Conservation (phyloP, 202 grass and related monocot genomes). For the Saccharum hybrid region DNA sequence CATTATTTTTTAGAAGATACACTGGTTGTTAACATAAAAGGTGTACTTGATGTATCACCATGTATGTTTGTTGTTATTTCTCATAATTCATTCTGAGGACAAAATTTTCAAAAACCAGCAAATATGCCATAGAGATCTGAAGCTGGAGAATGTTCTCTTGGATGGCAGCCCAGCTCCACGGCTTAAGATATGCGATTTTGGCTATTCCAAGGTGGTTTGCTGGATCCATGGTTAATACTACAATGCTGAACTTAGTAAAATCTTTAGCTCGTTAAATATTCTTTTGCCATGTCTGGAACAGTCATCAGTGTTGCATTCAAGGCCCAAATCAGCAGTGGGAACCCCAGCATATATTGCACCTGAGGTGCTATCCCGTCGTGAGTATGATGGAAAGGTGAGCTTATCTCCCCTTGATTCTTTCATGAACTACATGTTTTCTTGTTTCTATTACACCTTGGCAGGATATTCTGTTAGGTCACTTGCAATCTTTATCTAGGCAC, state of each 20-base stretch:
- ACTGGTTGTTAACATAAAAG: slow-evolving; percentile 4
- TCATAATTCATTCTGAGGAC: slow-evolving; percentile 22
- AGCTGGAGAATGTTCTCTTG: slow-evolving; percentile 92
- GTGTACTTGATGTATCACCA: slow-evolving; percentile 9
- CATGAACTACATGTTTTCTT: slow-evolving; percentile 13
- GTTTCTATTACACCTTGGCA: slow-evolving; percentile 10
- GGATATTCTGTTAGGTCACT: slow-evolving; percentile 28
- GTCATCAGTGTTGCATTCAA: slow-evolving; percentile 89
- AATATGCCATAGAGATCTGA: slow-evolving; percentile 98
- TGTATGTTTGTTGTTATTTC: slow-evolving; percentile 17
- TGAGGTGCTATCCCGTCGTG: slow-evolving; percentile 74
- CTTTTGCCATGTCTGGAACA: slow-evolving; percentile 47
- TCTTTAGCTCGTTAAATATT: slow-evolving; percentile 30
- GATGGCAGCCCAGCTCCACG: slow-evolving; percentile 90
- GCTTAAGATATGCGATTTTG: slow-evolving; percentile 98
- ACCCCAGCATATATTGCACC: slow-evolving; percentile 94
- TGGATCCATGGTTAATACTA: slow-evolving; percentile 6
- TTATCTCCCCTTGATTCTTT: slow-evolving; percentile 33
- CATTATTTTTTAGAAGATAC: not conserved
- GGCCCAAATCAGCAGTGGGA: slow-evolving; percentile 90
- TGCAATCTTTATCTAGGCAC: slow-evolving; percentile 16
- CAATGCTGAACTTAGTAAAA: slow-evolving; percentile 26
- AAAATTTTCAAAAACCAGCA: slow-evolving; percentile 59
- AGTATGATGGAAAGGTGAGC: slow-evolving; percentile 92
- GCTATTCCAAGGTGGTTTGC: slow-evolving; percentile 87